Percentiles rank a stretch among this genome's conserved stretches.
Evolutionary conservation across 148 eudicot genomes (phyloP).

Genomic region (Suaeda aralocaspica): DNA sequence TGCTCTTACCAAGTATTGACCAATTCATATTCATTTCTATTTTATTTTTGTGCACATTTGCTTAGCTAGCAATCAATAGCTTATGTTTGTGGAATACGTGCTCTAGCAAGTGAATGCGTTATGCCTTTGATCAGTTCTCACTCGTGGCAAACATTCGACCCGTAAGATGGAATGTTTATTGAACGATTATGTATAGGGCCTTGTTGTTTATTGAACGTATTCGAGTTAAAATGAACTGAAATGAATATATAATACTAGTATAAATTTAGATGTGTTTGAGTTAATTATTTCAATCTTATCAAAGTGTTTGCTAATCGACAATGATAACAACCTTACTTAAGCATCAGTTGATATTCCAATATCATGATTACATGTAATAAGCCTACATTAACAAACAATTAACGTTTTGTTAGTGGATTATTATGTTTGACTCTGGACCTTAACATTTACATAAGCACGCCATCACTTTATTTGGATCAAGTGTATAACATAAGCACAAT

Average conservation of each 20-base stretch:
- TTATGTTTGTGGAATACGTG: background rate
- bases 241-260: too few relatives aligned
- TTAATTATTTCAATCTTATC: background rate
- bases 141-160: too few relatives aligned
- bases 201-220: too few relatives aligned
- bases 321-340: background rate
- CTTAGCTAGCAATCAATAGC: background rate
- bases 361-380: background rate
- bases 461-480: background rate
- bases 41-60: background rate
- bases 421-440: background rate
- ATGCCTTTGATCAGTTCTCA: too few relatives aligned
- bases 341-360: background rate
- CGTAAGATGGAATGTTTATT: too few relatives aligned
- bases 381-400: background rate
- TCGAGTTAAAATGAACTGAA: too few relatives aligned
- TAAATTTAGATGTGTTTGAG: too few relatives aligned
- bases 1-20: background rate
- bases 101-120: background rate
- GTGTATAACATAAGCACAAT: too few relatives aligned
- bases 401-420: background rate
- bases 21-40: background rate
- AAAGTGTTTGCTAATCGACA: background rate
- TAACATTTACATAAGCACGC: background rate
- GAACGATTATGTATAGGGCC: too few relatives aligned